Conservation (phyloP, 2,329 filamentous ascomycete species). For the Ampelomyces quisqualis region DNA sequence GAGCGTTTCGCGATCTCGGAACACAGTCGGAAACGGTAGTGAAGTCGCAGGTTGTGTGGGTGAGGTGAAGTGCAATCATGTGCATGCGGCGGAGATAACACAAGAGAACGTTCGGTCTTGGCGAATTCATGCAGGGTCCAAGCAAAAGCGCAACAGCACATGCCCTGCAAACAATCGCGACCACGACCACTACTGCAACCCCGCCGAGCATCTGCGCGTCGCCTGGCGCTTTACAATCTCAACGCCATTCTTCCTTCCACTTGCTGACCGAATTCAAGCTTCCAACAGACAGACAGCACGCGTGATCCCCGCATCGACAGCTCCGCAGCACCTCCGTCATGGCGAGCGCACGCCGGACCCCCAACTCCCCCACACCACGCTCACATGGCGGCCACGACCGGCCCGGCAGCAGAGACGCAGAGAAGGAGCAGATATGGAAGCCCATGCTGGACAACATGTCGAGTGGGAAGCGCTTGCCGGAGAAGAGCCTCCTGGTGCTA, state of each 20-base stretch:
- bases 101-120: conserved; percentile 36
- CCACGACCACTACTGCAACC: conserved; percentile 10
- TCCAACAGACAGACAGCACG: too few relatives aligned
- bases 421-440: conserved; percentile 88
- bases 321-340: conserved; percentile 37
- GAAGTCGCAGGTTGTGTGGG: background rate
- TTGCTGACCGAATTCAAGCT: too few relatives aligned
- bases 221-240: conserved; percentile 11
- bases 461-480: conserved; percentile 83
- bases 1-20: too few relatives aligned
- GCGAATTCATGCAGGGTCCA: conserved; percentile 10
- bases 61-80: too few relatives aligned
- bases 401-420: conserved; percentile 59
- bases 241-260: background rate
- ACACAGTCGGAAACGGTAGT: too few relatives aligned
- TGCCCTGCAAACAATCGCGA: conserved; percentile 21
- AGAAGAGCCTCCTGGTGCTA: conserved; percentile 87
- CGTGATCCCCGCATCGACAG: conserved; percentile 4
- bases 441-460: conserved; percentile 89
- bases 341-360: conserved; percentile 35
- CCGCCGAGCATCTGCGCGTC: conserved; percentile 14
- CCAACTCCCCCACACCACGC: conserved; percentile 35
- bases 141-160: conserved; percentile 28
- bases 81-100: conserved; percentile 3
- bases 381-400: conserved; percentile 26